Evolutionary conservation across 768 basidiomycete genomes (phyloP).

Genomic region (Pleurotus cornucopiae): DNA sequence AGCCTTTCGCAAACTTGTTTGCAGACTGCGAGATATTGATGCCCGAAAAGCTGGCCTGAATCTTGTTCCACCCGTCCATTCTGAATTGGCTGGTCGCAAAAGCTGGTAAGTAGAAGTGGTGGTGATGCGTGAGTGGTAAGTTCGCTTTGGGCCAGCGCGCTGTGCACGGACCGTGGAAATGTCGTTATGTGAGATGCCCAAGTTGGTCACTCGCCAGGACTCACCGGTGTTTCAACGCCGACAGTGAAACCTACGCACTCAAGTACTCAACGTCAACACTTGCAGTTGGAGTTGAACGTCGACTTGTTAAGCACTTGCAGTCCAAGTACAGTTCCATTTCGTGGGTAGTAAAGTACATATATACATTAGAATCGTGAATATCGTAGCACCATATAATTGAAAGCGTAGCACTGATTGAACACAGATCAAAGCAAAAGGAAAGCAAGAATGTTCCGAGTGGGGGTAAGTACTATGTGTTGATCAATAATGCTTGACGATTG

Average conservation of each 20-base stretch:
- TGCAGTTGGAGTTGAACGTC: neutral
- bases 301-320: neutral
- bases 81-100: neutral
- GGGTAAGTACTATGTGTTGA: neutral
- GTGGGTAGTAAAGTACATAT: neutral
- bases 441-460: neutral
- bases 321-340: neutral
- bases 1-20: conserved; percentile 71
- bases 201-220: neutral
- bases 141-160: neutral
- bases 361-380: neutral
- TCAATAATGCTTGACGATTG: neutral
- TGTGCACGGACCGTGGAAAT: conserved; percentile 5
- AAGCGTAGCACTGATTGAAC: neutral
- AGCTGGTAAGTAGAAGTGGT: neutral
- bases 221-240: neutral
- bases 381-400: neutral
- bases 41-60: conserved; percentile 55
- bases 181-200: neutral
- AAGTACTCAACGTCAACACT: neutral
- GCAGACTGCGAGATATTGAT: conserved; percentile 76
- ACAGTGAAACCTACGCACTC: neutral
- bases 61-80: conserved; percentile 66
- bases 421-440: neutral
- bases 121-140: neutral